Percentiles rank a stretch among this genome's conserved stretches.
Conservation (phyloP, 805 yeast genomes). For the Lipomyces mesembrius region DNA sequence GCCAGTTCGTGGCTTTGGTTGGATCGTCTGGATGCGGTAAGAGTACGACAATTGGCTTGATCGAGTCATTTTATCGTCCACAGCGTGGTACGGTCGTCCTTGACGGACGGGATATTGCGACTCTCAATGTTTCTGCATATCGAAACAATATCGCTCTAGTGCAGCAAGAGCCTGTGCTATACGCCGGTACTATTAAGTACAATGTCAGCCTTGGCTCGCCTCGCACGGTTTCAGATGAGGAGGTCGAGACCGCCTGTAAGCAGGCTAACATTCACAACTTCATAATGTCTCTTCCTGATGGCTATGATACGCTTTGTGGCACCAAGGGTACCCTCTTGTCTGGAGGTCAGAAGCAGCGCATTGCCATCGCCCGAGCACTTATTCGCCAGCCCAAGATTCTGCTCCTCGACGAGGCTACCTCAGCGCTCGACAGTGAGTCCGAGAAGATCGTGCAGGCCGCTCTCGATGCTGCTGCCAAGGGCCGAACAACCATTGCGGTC, state of each 20-base stretch:
- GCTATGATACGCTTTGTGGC: slow-evolving; percentile 57
- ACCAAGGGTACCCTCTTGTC: slow-evolving; percentile 58
- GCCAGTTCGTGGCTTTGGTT: slow-evolving; percentile 83
- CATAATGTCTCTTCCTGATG: slow-evolving; percentile 57
- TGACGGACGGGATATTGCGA: slow-evolving; percentile 58
- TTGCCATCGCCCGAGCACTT: slow-evolving; percentile 67
- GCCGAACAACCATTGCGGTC: slow-evolving; percentile 73
- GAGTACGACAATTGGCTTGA: slow-evolving; percentile 54
- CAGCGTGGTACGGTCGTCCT: slow-evolving; percentile 55
- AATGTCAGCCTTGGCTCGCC: slow-evolving; percentile 58
- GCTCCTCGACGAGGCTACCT: slow-evolving; percentile 62
- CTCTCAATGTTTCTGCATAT: slow-evolving; percentile 56
- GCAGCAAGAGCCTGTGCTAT: slow-evolving; percentile 62
- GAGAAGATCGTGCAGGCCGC: slow-evolving; percentile 70
- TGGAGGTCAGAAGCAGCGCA: slow-evolving; percentile 69
- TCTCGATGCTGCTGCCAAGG: slow-evolving; percentile 60
- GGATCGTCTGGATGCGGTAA: slow-evolving; percentile 74
- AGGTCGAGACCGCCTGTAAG: slow-evolving; percentile 50
- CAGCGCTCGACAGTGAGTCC: slow-evolving; percentile 61
- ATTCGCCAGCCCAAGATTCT: slow-evolving; percentile 60
- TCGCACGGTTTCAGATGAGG: slow-evolving; percentile 47
- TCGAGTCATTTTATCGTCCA: slow-evolving; percentile 58
- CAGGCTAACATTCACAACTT: slow-evolving; percentile 60
- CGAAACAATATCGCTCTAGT: slow-evolving; percentile 62
- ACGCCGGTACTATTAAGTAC: slow-evolving; percentile 79